Evolutionary conservation across 768 basidiomycete genomes (phyloP).

Genomic region (Collybia mongolica): DNA sequence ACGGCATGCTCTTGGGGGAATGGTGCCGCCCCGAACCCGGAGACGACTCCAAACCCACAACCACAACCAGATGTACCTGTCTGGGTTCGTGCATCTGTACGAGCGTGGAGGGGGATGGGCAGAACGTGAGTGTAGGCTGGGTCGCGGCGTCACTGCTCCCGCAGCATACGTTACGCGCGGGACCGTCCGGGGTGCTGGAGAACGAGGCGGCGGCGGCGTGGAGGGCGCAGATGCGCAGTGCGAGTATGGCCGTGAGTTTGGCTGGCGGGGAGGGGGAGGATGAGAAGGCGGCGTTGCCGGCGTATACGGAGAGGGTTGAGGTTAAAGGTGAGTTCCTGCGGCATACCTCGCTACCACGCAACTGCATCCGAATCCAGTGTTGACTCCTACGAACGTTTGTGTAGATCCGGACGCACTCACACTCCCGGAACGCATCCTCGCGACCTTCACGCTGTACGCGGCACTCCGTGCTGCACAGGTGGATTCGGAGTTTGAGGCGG

Average conservation of each 20-base stretch:
- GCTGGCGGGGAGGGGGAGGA: background rate
- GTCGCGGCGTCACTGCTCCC: conserved; percentile 2
- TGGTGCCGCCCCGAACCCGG: background rate
- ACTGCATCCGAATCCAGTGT: too few relatives aligned
- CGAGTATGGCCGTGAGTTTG: too few relatives aligned
- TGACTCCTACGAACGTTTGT: too few relatives aligned
- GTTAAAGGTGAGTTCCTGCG: too few relatives aligned
- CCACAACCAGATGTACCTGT: too few relatives aligned
- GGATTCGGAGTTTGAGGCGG: background rate
- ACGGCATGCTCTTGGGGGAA: too few relatives aligned
- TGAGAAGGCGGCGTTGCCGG: background rate
- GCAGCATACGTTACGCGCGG: too few relatives aligned
- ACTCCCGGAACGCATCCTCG: background rate
- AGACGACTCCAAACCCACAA: background rate
- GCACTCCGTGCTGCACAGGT: background rate
- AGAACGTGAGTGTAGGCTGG: background rate
- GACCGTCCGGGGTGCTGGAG: too few relatives aligned
- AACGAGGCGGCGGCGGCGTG: too few relatives aligned
- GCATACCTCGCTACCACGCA: too few relatives aligned
- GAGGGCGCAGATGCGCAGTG: too few relatives aligned
- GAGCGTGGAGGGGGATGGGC: background rate
- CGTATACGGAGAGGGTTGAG: background rate
- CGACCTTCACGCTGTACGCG: background rate
- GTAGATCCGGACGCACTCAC: background rate
- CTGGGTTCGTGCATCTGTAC: too few relatives aligned